Percentiles rank a stretch among this genome's conserved stretches.
These are phyloP conservation scores for Brasenia schreberi DNA, from an alignment of 164 flowering plant species.

Conservation along the genomic window DNA sequence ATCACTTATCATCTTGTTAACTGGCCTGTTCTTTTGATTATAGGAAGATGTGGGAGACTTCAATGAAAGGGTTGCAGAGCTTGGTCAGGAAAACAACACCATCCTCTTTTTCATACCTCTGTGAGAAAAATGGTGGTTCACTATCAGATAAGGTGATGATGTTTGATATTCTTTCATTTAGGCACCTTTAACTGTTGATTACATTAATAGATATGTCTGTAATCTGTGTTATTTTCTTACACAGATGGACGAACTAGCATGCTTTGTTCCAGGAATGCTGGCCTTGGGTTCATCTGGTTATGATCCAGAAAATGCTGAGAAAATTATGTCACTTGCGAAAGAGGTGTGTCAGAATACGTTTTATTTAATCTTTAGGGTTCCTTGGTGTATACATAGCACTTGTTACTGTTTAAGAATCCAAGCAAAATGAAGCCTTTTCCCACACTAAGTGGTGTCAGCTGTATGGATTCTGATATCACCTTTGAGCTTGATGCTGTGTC, in stretches of 20 bases:
- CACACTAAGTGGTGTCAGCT: too few species aligned
- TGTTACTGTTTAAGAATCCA: too few species aligned
- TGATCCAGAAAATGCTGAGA: constrained; percentile 51
- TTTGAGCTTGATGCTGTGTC: too few species aligned
- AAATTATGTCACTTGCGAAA: constrained; percentile 74
- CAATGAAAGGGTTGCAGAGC: constrained; percentile 79
- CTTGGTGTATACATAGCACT: too few species aligned
- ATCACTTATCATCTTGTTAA: neutral
- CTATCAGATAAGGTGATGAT: constrained; percentile 57
- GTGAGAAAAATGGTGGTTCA: constrained; percentile 76
- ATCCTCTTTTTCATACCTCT: constrained; percentile 78
- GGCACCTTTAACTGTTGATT: neutral
- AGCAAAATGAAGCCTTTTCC: too few species aligned
- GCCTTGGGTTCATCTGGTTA: constrained; percentile 90
- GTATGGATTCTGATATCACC: too few species aligned
- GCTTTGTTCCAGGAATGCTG: constrained; percentile 99
- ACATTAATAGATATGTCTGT: neutral
- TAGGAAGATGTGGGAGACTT: constrained; percentile 98
- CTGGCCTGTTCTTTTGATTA: constrained; percentile 1
- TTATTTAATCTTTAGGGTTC: too few species aligned
- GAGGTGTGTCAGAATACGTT: constrained; percentile 41
- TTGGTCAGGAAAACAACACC: constrained; percentile 75
- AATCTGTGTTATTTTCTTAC: constrained; percentile 5
- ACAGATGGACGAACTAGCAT: constrained; percentile 99
- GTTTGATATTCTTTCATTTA: neutral